These are phyloP conservation scores for Aspergillus neoniger DNA, from an alignment of 2,329 filamentous ascomycete species.

Conservation along the genomic window DNA sequence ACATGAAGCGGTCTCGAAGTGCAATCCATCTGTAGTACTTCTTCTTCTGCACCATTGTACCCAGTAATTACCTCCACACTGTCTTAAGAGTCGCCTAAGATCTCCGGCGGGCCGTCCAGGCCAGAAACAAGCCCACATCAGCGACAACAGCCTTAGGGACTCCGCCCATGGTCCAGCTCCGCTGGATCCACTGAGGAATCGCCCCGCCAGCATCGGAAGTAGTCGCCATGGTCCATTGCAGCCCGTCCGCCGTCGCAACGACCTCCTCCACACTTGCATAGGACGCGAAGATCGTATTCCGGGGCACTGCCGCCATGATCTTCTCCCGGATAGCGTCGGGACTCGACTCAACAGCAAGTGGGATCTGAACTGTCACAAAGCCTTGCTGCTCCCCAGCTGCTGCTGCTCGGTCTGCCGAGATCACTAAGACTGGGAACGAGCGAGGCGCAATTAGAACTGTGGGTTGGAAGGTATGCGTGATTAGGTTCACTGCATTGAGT, in stretches of 20 bases:
- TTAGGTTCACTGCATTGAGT: slow-evolving; percentile 32
- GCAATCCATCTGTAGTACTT: no score
- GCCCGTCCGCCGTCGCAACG: slow-evolving; percentile 10
- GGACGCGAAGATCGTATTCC: slow-evolving; percentile 32
- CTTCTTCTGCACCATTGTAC: no score
- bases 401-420: slow-evolving; percentile 29
- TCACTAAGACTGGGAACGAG: slow-evolving; percentile 35
- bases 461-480: slow-evolving; percentile 41
- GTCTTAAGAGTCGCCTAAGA: not conserved
- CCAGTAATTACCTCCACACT: not conserved
- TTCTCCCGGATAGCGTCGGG: slow-evolving; percentile 23
- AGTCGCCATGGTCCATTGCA: slow-evolving; percentile 43
- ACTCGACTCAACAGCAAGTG: slow-evolving; percentile 24
- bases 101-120: slow-evolving; percentile 31
- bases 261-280: slow-evolving; percentile 42
- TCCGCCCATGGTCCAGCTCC: slow-evolving; percentile 40
- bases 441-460: slow-evolving; percentile 34
- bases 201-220: slow-evolving; percentile 39
- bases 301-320: slow-evolving; percentile 26
- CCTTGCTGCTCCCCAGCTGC: slow-evolving; percentile 13
- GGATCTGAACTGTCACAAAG: slow-evolving; percentile 39
- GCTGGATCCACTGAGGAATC: slow-evolving; percentile 41
- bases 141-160: slow-evolving; percentile 40
- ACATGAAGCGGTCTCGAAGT: no score
- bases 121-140: slow-evolving; percentile 43